Conservation (phyloP, 768 basidiomycete genomes). For the Kwoniella newhampshirensis region DNA sequence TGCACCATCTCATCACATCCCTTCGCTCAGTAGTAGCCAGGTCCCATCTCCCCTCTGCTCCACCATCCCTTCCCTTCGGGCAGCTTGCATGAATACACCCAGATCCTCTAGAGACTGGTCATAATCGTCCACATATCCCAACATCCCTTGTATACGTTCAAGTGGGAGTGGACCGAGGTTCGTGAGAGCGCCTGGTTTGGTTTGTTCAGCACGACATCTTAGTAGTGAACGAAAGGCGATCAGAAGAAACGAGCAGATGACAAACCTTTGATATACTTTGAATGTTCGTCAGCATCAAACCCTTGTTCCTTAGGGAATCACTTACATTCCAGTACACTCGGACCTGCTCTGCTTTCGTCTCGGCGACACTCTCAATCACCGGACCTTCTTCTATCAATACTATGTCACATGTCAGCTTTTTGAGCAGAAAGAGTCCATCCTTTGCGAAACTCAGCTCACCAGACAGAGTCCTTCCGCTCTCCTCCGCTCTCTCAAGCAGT, state of each 20-base stretch:
- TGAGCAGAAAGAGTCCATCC: too few relatives aligned
- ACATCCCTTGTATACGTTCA: constrained; percentile 84
- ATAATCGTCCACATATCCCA: constrained; percentile 79
- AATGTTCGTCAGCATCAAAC: not conserved
- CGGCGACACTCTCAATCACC: constrained; percentile 1
- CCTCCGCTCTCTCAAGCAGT: constrained; percentile 44
- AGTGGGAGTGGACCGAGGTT: constrained; percentile 74
- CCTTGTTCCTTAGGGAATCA: not conserved
- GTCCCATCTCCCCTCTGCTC: constrained; percentile 69
- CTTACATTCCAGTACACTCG: constrained; percentile 5
- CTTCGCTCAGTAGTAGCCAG: constrained; percentile 1
- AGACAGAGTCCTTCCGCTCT: constrained; percentile 1
- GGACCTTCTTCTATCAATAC: constrained; percentile 53
- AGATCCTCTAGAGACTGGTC: constrained; percentile 78
- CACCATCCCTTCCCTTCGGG: constrained; percentile 73
- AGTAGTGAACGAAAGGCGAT: constrained; percentile 80
- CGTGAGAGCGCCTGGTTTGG: constrained; percentile 87
- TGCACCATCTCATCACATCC: too few relatives aligned
- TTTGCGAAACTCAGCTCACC: not conserved
- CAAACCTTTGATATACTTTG: constrained; percentile 61
- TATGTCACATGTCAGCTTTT: constrained; percentile 1
- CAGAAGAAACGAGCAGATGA: constrained; percentile 13
- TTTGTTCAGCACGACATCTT: too few relatives aligned
- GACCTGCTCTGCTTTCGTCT: constrained; percentile 2
- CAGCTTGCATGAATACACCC: constrained; percentile 73